Evolutionary conservation across 345 rosid species (phyloP).

Genomic region (Lepidium africanum): DNA sequence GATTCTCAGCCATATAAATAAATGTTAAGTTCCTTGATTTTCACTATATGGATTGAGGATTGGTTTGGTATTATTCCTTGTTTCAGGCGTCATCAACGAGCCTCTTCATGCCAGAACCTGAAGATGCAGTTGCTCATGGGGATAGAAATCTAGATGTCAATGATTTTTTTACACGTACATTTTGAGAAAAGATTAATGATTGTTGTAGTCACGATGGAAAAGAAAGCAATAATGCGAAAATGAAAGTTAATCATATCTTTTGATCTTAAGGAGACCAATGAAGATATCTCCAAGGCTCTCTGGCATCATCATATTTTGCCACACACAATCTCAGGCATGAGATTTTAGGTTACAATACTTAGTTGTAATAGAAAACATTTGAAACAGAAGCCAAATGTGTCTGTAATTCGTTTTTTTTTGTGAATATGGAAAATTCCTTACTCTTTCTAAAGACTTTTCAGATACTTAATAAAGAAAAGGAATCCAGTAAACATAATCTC

Average conservation of each 20-base stretch:
- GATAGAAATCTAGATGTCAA: slow-evolving; percentile 83
- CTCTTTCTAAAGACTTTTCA: background rate
- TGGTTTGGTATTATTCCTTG: slow-evolving; percentile 1
- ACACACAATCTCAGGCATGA: slow-evolving; percentile 21
- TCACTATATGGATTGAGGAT: background rate
- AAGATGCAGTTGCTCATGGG: slow-evolving; percentile 93
- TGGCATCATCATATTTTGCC: background rate
- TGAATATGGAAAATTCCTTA: slow-evolving; percentile 12
- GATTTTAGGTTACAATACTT: slow-evolving; percentile 22
- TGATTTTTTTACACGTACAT: slow-evolving; percentile 71
- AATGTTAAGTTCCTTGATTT: background rate
- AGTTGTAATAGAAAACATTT: slow-evolving; percentile 7
- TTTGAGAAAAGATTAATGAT: slow-evolving; percentile 2
- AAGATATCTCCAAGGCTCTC: background rate
- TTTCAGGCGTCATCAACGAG: slow-evolving; percentile 73
- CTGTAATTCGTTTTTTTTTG: slow-evolving; percentile 23
- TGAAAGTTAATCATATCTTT: slow-evolving; percentile 10
- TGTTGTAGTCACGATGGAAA: slow-evolving; percentile 13
- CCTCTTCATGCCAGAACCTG: slow-evolving; percentile 89
- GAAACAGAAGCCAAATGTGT: slow-evolving; percentile 3
- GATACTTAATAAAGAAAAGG: background rate
- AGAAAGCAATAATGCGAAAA: background rate
- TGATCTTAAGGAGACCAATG: slow-evolving; percentile 3
- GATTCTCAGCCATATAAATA: background rate
- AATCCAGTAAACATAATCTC: background rate